Base-by-base conservation (phyloP, 106 monocot species). In the Dendrobium chrysotoxum region DNA sequence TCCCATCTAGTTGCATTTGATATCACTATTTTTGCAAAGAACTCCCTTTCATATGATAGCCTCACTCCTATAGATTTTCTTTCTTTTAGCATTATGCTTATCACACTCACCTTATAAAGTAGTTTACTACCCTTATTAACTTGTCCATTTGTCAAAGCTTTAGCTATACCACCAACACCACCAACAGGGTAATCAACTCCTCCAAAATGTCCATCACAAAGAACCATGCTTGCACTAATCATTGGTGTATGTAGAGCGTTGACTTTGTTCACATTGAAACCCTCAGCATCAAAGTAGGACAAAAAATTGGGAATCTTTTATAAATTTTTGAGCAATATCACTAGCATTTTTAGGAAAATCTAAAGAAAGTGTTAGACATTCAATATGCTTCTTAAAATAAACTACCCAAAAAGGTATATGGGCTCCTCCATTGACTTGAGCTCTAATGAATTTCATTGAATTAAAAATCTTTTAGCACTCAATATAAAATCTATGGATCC, bases 1-100 rank as follows among this genome's bases (percentile, higher is more conserved):
- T 98, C 97, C 97, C 97, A 98, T 98, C 97, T 92, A 28, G 97
- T 98, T 40, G 97, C 97, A 88, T 98, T 98, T 55, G 97, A 98
- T 87, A 98, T 91, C 65, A 98, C 87, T 40, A 88, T 91, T 86
- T 61, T 86, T 21, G 92, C 81, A 82, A 92, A 92, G 81, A 92
- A 98, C 85, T 98, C 88, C 70, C 91, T 88, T 76, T 94, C 97
- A 87, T 94, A 88, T 75, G 94, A 89, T 76, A 98, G 88, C 84
- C 84, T 88, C 61, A 98, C 94, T 84, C 97, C 97, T 39, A 98
- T 94, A 86, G 97, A 94, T 80, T 91, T 98, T 54, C 92, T 92
- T 72, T 92, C 54, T 79, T 94, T 78, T 23, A 92, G 84, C 71
- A 94, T 78, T 46, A 98, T 88, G 38, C 72, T 95, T 23, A 84